A percentile compares a stretch with the other conserved stretches of the same genome.
These are phyloP conservation scores for Physcomitrellopsis africana DNA, from an alignment of 225 moss, liverwort and hornwort species.

Conservation along the genomic window DNA sequence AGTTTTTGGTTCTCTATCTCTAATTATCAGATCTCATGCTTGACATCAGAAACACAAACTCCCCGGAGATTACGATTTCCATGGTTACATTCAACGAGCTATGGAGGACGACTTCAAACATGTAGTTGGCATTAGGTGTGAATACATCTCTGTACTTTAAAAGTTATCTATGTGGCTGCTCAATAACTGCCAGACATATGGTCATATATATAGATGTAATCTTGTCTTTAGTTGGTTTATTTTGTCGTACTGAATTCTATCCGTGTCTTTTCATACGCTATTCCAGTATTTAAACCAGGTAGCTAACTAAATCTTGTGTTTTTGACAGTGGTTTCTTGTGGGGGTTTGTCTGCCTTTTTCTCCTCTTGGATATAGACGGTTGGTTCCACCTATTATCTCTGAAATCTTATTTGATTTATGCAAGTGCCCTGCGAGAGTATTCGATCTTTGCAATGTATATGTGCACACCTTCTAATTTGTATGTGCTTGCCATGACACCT, in stretches of 20 bases:
- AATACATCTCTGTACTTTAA: constrained; percentile 4
- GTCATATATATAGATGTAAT: background rate
- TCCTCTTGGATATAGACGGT: constrained; percentile 54
- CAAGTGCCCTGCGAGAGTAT: background rate
- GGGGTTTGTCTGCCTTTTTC: constrained; percentile 55
- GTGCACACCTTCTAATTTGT: background rate
- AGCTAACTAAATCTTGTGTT: background rate
- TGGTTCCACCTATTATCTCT: constrained; percentile 2
- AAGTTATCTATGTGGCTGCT: background rate
- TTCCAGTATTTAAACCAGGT: background rate
- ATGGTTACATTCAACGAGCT: constrained; percentile 82
- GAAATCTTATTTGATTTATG: background rate
- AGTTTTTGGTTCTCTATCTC: background rate
- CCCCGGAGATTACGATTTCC: constrained; percentile 63
- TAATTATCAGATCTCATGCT: constrained; percentile 4
- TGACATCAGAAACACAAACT: constrained; percentile 63
- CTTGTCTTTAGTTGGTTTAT: background rate
- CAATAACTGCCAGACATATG: background rate
- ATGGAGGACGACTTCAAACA: constrained; percentile 90
- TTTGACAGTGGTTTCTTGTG: constrained; percentile 43
- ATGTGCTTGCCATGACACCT: background rate
- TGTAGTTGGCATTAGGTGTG: constrained; percentile 90
- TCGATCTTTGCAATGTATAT: background rate
- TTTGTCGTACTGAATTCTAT: background rate
- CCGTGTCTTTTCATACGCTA: background rate